Evolutionary conservation across 2,329 filamentous ascomycete species (phyloP).

Genomic region (Calonectria pauciramosa): DNA sequence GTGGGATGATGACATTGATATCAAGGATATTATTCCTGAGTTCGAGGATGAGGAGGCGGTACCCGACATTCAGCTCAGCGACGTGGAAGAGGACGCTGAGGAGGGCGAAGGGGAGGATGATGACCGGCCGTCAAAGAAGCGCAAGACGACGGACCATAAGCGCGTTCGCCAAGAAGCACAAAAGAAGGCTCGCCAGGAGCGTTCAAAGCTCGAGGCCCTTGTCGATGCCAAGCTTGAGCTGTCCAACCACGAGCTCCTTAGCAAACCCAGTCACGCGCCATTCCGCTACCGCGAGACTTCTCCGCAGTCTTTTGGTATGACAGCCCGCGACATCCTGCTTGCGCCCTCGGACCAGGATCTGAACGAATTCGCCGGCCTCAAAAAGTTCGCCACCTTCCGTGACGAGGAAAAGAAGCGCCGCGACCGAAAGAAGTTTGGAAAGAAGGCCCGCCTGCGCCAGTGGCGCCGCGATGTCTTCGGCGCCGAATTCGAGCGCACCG

Average conservation of each 20-base stretch:
- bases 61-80: conserved; percentile 68
- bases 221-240: conserved; percentile 87
- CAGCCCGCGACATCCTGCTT: conserved; percentile 87
- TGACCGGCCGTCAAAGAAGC: conserved; percentile 67
- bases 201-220: conserved; percentile 85
- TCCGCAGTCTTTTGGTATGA: conserved; percentile 90
- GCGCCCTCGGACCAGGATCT: conserved; percentile 88
- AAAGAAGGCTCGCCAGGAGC: conserved; percentile 83
- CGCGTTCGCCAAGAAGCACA: conserved; percentile 71
- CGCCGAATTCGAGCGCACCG: conserved; percentile 67
- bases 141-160: conserved; percentile 72
- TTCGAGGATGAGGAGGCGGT: conserved; percentile 77
- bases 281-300: conserved; percentile 98
- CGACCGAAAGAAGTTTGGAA: conserved; percentile 89
- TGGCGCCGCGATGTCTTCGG: conserved; percentile 82
- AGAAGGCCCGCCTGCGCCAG: conserved; percentile 90
- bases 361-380: conserved; percentile 92
- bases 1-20: conserved; percentile 98
- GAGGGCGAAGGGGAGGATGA: conserved; percentile 58
- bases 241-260: conserved; percentile 73
- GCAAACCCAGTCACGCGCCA: conserved; percentile 45
- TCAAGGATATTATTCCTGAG: conserved; percentile 90
- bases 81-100: conserved; percentile 54
- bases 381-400: conserved; percentile 93
- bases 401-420: conserved; percentile 90